Evolutionary conservation across 2,329 filamentous ascomycete species (phyloP).

Genomic region (Aspergillus awamori): DNA sequence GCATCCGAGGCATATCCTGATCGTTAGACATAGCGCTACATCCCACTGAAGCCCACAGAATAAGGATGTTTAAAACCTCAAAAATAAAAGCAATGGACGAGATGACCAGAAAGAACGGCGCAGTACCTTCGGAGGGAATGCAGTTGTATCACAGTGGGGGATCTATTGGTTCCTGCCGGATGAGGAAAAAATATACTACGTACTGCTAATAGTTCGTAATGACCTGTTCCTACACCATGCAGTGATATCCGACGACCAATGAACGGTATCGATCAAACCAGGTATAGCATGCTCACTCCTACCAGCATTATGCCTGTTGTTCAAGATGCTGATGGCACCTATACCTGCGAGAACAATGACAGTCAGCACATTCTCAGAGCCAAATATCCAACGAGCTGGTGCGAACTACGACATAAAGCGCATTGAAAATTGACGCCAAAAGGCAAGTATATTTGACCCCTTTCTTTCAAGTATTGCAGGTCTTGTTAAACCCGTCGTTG

Average conservation of each 20-base stretch:
- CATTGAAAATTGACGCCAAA: too few relatives aligned
- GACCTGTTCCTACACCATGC: neutral
- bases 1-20: neutral
- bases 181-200: slow-evolving; percentile 11
- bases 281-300: neutral
- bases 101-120: neutral
- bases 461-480: too few relatives aligned
- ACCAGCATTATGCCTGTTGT: neutral
- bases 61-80: neutral
- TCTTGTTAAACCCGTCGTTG: too few relatives aligned
- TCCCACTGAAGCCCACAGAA: neutral
- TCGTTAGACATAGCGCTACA: neutral
- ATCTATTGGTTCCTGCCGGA: slow-evolving; percentile 11
- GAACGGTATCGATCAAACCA: neutral
- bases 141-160: neutral
- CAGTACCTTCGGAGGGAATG: neutral
- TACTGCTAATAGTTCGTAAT: neutral
- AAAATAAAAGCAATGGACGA: neutral
- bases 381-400: too few relatives aligned
- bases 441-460: too few relatives aligned
- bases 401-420: too few relatives aligned
- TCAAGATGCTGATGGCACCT: neutral
- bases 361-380: too few relatives aligned
- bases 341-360: neutral
- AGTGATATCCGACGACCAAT: neutral